These are phyloP conservation scores for Ottelia alismoides DNA, from an alignment of 106 monocot species.

Conservation along the genomic window DNA sequence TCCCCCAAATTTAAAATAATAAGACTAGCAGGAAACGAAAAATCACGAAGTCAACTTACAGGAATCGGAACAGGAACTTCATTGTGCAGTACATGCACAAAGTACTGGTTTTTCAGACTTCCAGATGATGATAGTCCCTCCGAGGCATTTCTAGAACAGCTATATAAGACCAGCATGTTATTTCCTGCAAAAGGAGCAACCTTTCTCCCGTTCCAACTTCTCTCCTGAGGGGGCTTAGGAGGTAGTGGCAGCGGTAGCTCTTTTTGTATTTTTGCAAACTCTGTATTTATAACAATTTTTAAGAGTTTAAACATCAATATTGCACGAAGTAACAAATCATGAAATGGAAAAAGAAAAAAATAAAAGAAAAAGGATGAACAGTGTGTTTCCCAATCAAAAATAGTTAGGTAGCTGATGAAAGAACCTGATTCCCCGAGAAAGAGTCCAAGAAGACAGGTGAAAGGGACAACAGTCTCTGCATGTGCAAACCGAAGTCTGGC, in stretches of 20 bases:
- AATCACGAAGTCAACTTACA: too few species aligned
- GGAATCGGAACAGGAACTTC: slow-evolving; percentile 75
- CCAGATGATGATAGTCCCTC: slow-evolving; percentile 11
- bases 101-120: slow-evolving; percentile 38
- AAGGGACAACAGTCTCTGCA: slow-evolving; percentile 93
- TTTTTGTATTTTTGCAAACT: slow-evolving; percentile 57
- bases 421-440: slow-evolving; percentile 73
- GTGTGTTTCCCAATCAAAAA: background rate
- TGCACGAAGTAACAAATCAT: too few species aligned
- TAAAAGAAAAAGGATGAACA: background rate
- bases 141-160: slow-evolving; percentile 36
- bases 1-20: too few species aligned
- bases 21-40: too few species aligned
- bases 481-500: slow-evolving; percentile 98
- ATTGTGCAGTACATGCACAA: slow-evolving; percentile 89
- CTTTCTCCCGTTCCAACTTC: slow-evolving; percentile 70
- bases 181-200: slow-evolving; percentile 94
- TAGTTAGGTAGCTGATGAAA: too few species aligned
- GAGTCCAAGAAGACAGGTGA: slow-evolving; percentile 90
- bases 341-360: background rate
- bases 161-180: slow-evolving; percentile 71
- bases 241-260: slow-evolving; percentile 56
- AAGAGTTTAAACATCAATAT: too few species aligned
- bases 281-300: too few species aligned
- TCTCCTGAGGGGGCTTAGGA: slow-evolving; percentile 69